Percentiles rank a stretch among this genome's conserved stretches.
These are phyloP conservation scores for Kazachstania kunashirensis DNA, from an alignment of 805 yeast species.

Conservation along the genomic window DNA sequence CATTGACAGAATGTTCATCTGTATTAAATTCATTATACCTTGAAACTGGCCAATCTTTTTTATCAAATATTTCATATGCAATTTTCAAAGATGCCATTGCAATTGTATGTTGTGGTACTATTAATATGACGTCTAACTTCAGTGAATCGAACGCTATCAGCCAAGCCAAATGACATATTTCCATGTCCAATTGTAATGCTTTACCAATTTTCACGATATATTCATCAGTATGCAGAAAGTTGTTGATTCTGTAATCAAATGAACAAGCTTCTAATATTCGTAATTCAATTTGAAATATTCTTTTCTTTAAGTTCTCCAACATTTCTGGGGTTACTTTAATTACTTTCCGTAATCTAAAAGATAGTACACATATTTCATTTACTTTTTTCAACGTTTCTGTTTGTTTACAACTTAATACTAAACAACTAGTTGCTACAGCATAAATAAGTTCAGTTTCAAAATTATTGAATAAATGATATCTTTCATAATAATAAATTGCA, in stretches of 20 bases:
- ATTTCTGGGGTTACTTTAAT: constrained; percentile 23
- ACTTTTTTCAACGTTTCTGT: constrained; percentile 78
- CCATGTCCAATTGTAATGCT: constrained; percentile 36
- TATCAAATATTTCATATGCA: constrained; percentile 39
- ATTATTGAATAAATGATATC: constrained; percentile 55
- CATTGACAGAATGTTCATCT: constrained; percentile 30
- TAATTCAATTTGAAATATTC: constrained; percentile 53
- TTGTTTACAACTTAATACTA: constrained; percentile 64
- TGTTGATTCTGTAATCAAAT: constrained; percentile 66
- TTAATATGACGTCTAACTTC: constrained; percentile 57
- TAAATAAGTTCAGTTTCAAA: constrained; percentile 46
- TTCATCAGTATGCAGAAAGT: constrained; percentile 45
- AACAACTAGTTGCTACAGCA: constrained; percentile 58
- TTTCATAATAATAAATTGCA: constrained; percentile 63
- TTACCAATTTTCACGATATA: constrained; percentile 54
- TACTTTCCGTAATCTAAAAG: constrained; percentile 29
- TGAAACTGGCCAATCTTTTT: constrained; percentile 13
- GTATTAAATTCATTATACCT: constrained; percentile 23
- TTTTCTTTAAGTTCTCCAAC: constrained; percentile 47
- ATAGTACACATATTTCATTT: constrained; percentile 43
- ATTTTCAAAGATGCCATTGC: constrained; percentile 61
- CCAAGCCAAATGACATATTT: constrained; percentile 56
- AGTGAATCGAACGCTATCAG: constrained; percentile 63
- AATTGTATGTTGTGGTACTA: constrained; percentile 64
- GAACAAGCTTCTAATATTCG: constrained; percentile 65